Evolutionary conservation across 441 rosid genomes (phyloP).

Genomic region (Capsella rubella): DNA sequence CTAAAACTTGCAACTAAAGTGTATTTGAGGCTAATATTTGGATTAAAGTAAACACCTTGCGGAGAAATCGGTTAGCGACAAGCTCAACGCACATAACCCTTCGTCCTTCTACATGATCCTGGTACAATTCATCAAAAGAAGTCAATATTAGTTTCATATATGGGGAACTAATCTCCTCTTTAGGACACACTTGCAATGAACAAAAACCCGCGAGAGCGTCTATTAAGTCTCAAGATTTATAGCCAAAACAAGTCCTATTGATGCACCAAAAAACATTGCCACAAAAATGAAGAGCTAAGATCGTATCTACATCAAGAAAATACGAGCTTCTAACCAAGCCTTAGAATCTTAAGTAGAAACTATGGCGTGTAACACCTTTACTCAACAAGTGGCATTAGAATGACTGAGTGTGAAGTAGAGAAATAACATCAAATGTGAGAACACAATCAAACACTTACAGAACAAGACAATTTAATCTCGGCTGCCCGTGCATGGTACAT

Average conservation of each 20-base stretch:
- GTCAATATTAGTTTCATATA: background rate
- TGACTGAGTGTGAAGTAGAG: background rate
- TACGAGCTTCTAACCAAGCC: background rate
- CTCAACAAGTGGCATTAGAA: background rate
- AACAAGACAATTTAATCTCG: constrained; percentile 65
- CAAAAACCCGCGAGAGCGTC: background rate
- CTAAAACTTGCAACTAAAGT: constrained; percentile 5
- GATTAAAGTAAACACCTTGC: constrained; percentile 62
- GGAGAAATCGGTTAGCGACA: constrained; percentile 87
- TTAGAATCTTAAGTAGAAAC: constrained; percentile 10
- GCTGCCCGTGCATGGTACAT: constrained; percentile 90
- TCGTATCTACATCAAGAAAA: constrained; percentile 5
- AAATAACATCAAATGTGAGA: background rate
- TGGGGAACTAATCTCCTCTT: constrained; percentile 7
- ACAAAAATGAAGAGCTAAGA: background rate
- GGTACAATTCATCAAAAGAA: constrained; percentile 36
- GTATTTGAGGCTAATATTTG: constrained; percentile 3
- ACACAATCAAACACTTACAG: constrained; percentile 53
- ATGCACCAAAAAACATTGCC: background rate
- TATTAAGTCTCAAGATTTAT: background rate
- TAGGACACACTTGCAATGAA: background rate
- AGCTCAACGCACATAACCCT: constrained; percentile 88
- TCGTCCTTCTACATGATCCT: constrained; percentile 64
- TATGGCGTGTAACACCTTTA: constrained; percentile 1
- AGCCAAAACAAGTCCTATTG: constrained; percentile 1